phyloP scores from a whole-genome alignment of 2,329 filamentous ascomycete species.

The Epichloe gansuensis region DNA sequence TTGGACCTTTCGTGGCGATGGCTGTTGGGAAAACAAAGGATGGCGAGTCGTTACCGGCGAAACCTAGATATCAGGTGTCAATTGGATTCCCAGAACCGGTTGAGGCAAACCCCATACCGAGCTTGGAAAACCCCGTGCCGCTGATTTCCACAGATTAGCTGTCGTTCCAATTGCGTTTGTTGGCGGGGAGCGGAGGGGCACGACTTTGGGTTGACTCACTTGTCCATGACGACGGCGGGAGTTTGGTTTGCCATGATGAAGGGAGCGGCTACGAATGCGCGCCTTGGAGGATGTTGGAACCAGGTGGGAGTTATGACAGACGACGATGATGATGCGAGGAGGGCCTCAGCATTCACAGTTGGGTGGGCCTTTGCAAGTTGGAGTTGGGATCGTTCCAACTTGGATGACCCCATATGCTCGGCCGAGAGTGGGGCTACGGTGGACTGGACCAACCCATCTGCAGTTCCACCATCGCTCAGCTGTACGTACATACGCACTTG shows the following conservation, averaged over 20 bases:
- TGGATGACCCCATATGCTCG: neutral
- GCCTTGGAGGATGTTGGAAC: constrained; percentile 1
- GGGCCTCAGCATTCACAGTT: constrained; percentile 3
- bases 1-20: constrained; percentile 83
- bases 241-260: constrained; percentile 85
- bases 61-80: constrained; percentile 47
- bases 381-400: neutral
- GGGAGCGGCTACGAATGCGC: constrained; percentile 14
- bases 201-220: constrained; percentile 59
- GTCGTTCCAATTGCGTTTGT: constrained; percentile 13
- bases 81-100: constrained; percentile 8
- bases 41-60: constrained; percentile 97
- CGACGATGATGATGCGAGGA: constrained; percentile 5
- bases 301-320: neutral
- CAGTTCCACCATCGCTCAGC: too few relatives aligned
- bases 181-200: constrained; percentile 12
- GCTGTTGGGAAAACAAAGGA: constrained; percentile 99
- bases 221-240: constrained; percentile 99
- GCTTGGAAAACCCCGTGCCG: constrained; percentile 98
- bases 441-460: too few relatives aligned
- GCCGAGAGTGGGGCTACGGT: neutral
- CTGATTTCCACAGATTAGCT: constrained; percentile 39
- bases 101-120: constrained; percentile 50
- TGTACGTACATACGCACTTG: too few relatives aligned
- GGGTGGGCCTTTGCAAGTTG: constrained; percentile 1